Evolutionary conservation across 768 basidiomycete species (phyloP), one percentile per base, ranked within the genome.

Genomic region (Asterophora lycoperdoides): DNA sequence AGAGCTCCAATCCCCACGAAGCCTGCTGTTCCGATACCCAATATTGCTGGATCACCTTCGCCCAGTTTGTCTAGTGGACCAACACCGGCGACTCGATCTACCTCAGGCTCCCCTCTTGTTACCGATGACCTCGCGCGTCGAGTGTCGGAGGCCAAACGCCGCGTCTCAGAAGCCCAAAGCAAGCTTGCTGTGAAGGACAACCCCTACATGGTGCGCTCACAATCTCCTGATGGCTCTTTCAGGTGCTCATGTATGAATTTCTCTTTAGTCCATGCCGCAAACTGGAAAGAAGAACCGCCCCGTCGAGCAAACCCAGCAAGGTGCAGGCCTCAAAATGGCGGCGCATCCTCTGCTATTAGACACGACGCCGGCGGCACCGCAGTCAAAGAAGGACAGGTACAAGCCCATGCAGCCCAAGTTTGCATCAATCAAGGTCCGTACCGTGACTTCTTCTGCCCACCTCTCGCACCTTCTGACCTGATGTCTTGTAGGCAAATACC

Each of bases 331-430:
- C 45, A 89, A 89, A 64, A 93, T 93, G 88, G 83, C 89, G 1
- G 91, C 91, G 0, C 92, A 94, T 64, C 92, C 92, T 2, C 71
- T 93, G 18, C 66, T 95, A 19, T 74, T 93, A 32, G 90, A 93
- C 38, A 77, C 72, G 4, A 78, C 84, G 0, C 72, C 79, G 6
- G 60, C 69, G 2, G 69, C 76, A 3, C 78, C 77, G 2, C 84
- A 84, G 66, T 84, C 84, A 20, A 89, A 89, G 68, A 92, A 94
- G 66, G 91, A 96, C 65, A 72, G 88, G 53, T 96, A 96, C 68
- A 95, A 94, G 64, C 93, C 95, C 14, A 97, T 99, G 94, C 93
- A 94, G 55, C 96, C 96, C 42, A 99, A 99, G 67, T 99, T 98
- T 65, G 90, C 94, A 0, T 91, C 92, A 3, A 93, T 95, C 67